Percentiles rank a stretch among this genome's conserved stretches.
Conservation (phyloP, 2,329 filamentous ascomycete species). For the Fusarium praegraminearum region DNA sequence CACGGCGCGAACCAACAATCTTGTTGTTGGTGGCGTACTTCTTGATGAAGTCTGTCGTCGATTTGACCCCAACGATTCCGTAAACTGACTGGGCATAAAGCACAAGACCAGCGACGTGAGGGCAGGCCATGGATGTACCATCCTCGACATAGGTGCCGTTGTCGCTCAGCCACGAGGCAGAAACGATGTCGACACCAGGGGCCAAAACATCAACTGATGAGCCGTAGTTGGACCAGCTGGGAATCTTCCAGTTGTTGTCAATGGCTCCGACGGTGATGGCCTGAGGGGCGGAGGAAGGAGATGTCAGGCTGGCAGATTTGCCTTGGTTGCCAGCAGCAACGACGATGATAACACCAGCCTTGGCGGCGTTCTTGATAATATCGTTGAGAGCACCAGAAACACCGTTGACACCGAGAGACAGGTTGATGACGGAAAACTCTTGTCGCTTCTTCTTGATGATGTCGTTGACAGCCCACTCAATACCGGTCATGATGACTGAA, state of each 20-base stretch:
- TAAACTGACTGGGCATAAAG: conserved; percentile 61
- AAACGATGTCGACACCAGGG: conserved; percentile 61
- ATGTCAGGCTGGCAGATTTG: conserved; percentile 39
- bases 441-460: conserved; percentile 55
- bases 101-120: conserved; percentile 71
- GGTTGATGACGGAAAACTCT: conserved; percentile 62
- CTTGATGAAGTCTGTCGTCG: conserved; percentile 57
- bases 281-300: conserved; percentile 49
- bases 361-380: conserved; percentile 60
- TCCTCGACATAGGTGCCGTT: conserved; percentile 60
- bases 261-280: conserved; percentile 53
- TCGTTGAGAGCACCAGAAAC: conserved; percentile 61
- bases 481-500: conserved; percentile 52
- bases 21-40: conserved; percentile 56
- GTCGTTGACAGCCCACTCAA: conserved; percentile 59
- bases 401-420: conserved; percentile 64
- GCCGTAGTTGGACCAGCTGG: conserved; percentile 65
- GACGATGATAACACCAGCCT: conserved; percentile 62
- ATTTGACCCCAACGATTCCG: conserved; percentile 48
- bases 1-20: conserved; percentile 53
- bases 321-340: conserved; percentile 67
- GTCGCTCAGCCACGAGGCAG: conserved; percentile 60
- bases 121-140: conserved; percentile 73
- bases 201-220: conserved; percentile 62
- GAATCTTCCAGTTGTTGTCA: conserved; percentile 54